These are phyloP conservation scores for Cucurbita maxima DNA, from an alignment of 306 rosid species.

Conservation along the genomic window DNA sequence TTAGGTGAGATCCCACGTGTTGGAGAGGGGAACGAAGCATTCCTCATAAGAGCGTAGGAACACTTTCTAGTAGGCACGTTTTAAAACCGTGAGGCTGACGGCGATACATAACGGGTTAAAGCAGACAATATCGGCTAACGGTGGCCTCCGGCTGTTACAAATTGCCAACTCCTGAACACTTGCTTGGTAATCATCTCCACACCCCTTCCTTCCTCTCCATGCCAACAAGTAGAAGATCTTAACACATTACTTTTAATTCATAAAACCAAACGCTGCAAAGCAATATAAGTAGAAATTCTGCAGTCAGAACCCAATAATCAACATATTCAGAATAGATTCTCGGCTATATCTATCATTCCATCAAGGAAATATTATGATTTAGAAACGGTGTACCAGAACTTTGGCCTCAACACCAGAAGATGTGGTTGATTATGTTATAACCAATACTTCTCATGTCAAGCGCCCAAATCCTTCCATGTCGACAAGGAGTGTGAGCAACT, in stretches of 20 bases:
- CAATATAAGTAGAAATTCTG: background rate
- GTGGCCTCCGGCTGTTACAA: too few species aligned
- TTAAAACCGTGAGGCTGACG: too few species aligned
- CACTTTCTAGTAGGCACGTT: too few species aligned
- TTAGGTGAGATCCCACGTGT: background rate
- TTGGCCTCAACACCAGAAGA: background rate
- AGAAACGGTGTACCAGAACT: constrained; percentile 2
- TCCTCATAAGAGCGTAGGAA: too few species aligned
- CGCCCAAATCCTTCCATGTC: background rate
- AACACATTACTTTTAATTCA: background rate
- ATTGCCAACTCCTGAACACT: background rate
- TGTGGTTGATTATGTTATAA: background rate
- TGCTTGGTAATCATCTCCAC: background rate
- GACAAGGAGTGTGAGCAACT: background rate
- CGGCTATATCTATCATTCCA: background rate
- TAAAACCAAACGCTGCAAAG: constrained; percentile 1
- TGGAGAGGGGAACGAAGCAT: too few species aligned
- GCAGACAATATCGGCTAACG: too few species aligned
- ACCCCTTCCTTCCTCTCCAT: background rate
- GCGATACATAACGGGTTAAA: too few species aligned
- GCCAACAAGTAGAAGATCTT: background rate
- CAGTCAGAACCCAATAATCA: background rate
- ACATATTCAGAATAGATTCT: background rate
- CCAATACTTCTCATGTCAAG: background rate
- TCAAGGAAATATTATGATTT: background rate